Evolutionary conservation across 176 grass and related monocot species (phyloP), one percentile per base, ranked within the genome.

Genomic region (Juncus inflexus): DNA sequence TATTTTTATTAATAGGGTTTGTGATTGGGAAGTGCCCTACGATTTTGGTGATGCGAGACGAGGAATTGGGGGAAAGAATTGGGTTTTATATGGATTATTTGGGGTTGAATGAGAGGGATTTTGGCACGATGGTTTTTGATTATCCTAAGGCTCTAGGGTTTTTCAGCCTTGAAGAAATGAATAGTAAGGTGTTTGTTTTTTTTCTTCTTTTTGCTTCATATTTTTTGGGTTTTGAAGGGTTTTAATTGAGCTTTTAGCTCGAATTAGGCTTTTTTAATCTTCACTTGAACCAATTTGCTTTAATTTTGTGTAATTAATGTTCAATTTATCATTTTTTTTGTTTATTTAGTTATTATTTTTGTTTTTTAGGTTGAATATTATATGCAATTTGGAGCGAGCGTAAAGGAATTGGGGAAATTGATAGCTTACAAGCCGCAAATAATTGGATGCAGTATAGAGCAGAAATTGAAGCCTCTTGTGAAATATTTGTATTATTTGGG

Each of bases 51-150:
- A 62, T 97, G 35, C 60, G 77, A 42, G 79, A 86, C 51, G 77
- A 89, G 63, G 87, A 86, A 56, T 35, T 97, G 42, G 74, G 83
- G 74, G 65, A 58, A 4, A 66, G 92, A 36, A 86, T 89, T 50
- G 78, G 52, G n/a, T 89, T 97, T 75, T 97, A 91, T 76, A 78
- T 67, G 9, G 77, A 89, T 50, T 28, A 28, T 28, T 88, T 91
- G 87, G 92, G 85, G 35, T 88, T 97, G 77, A 75, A 84, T n/a
- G 75, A 83, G 65, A 81, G 81, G 58, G 92, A 97, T 60, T 89
- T 97, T 49, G 87, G 92, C 13, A 91, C 92, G 2, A 97, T 97
- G 87, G 85, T 91, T 50, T 91, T 81, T 58, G 85, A 97, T 82
- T 97, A 89, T 84, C 92, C 92, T 45, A 97, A 66, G 71, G 87